Conservation (phyloP, 257 asterid genomes). For the Scutellaria galericulata region DNA sequence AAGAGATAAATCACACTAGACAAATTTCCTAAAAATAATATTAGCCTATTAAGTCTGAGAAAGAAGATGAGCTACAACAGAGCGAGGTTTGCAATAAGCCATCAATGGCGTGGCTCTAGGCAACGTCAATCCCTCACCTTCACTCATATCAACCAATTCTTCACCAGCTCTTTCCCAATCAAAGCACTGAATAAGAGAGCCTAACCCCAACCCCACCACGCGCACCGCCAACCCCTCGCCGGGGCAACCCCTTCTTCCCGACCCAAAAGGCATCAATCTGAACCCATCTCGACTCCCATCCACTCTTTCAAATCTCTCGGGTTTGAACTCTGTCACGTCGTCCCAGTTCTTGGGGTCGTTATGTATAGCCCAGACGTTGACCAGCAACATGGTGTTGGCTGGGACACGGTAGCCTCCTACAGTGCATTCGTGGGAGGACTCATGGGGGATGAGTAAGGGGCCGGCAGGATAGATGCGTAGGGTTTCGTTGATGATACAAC, state of each 20-base stretch:
- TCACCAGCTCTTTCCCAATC: constrained; percentile 42
- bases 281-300: constrained; percentile 24
- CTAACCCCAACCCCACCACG: constrained; percentile 29
- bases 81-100: constrained; percentile 36
- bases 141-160: constrained; percentile 30
- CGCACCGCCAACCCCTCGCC: constrained; percentile 35
- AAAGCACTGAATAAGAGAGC: constrained; percentile 45
- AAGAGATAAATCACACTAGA: too few relatives aligned
- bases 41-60: neutral
- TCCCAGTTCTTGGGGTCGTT: constrained; percentile 39
- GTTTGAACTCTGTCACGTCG: constrained; percentile 35
- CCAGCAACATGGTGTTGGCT: constrained; percentile 36
- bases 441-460: constrained; percentile 45
- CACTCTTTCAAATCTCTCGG: constrained; percentile 39
- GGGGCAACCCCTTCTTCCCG: constrained; percentile 50
- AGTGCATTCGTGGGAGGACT: constrained; percentile 39
- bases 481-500: constrained; percentile 45
- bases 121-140: constrained; percentile 32
- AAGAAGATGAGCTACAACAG: neutral
- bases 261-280: constrained; percentile 40
- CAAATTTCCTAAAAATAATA: too few relatives aligned
- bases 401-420: constrained; percentile 35
- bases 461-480: constrained; percentile 42
- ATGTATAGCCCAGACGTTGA: constrained; percentile 49
- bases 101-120: constrained; percentile 39